phyloP scores from a whole-genome alignment of 2,329 filamentous ascomycete genomes.

The Phialophora verrucosa region DNA sequence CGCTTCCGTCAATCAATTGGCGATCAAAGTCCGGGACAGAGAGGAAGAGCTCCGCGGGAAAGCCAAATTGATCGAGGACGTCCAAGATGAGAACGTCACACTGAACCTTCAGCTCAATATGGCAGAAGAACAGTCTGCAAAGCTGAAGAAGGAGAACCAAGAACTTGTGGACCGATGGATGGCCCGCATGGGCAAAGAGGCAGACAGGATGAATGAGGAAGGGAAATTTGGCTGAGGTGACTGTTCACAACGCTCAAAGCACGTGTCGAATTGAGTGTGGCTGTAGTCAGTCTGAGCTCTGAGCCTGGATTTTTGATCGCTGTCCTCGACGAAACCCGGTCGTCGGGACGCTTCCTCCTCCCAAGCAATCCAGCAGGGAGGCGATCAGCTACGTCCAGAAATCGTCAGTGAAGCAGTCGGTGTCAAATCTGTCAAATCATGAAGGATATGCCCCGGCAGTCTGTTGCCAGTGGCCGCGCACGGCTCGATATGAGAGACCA shows the following conservation, averaged over 20 bases:
- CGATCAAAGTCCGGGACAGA: constrained; percentile 73
- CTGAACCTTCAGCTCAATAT: constrained; percentile 87
- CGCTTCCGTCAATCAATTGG: constrained; percentile 65
- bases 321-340: background rate
- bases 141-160: constrained; percentile 80
- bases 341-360: background rate
- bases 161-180: constrained; percentile 92
- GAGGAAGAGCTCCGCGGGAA: constrained; percentile 87
- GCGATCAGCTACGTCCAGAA: background rate
- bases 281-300: background rate
- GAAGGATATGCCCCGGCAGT: too few relatives aligned
- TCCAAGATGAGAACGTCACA: constrained; percentile 91
- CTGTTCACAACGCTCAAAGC: background rate
- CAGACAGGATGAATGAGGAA: constrained; percentile 78
- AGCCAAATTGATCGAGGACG: constrained; percentile 79
- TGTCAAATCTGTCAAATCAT: background rate
- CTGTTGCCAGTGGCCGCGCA: background rate
- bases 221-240: constrained; percentile 44
- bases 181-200: constrained; percentile 82
- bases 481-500: background rate
- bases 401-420: background rate
- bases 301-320: background rate
- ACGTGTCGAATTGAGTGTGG: background rate
- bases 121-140: constrained; percentile 75
- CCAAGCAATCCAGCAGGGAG: background rate